These are phyloP conservation scores for Trichothecium sympodiale DNA, from an alignment of 2,329 filamentous ascomycete species.

Conservation along the genomic window DNA sequence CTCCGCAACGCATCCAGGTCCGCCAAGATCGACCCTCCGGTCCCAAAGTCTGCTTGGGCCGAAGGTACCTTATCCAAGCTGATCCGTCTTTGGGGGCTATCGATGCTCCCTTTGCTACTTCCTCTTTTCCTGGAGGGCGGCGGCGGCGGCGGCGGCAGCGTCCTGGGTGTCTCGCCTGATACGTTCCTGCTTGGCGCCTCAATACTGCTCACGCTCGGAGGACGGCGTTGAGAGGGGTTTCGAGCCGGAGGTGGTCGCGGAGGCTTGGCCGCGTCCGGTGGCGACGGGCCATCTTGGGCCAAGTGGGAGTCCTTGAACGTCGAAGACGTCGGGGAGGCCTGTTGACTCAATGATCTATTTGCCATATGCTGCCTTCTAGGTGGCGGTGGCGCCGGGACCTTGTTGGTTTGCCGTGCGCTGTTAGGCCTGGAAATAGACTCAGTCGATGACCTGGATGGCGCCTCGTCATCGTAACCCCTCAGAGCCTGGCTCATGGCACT, in stretches of 20 bases:
- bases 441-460: constrained; percentile 33
- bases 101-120: constrained; percentile 32
- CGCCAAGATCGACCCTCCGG: constrained; percentile 52
- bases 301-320: constrained; percentile 6
- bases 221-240: constrained; percentile 30
- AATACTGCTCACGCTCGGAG: constrained; percentile 29
- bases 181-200: constrained; percentile 14
- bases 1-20: constrained; percentile 61
- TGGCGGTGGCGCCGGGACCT: constrained; percentile 42
- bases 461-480: constrained; percentile 20
- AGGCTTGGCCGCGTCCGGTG: constrained; percentile 8
- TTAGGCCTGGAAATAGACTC: constrained; percentile 39
- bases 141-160: constrained; percentile 24
- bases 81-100: constrained; percentile 18
- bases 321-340: constrained; percentile 2
- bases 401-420: constrained; percentile 28
- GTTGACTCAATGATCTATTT: constrained; percentile 11
- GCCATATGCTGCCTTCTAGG: constrained; percentile 36
- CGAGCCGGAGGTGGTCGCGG: constrained; percentile 35
- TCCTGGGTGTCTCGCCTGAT: constrained; percentile 3
- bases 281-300: neutral
- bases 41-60: constrained; percentile 13
- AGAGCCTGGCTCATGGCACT: neutral
- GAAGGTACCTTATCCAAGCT: constrained; percentile 19
- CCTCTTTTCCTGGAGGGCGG: constrained; percentile 38